phyloP scores from a whole-genome alignment of 2,329 filamentous ascomycete genomes.

The Penicillium thymicola region DNA sequence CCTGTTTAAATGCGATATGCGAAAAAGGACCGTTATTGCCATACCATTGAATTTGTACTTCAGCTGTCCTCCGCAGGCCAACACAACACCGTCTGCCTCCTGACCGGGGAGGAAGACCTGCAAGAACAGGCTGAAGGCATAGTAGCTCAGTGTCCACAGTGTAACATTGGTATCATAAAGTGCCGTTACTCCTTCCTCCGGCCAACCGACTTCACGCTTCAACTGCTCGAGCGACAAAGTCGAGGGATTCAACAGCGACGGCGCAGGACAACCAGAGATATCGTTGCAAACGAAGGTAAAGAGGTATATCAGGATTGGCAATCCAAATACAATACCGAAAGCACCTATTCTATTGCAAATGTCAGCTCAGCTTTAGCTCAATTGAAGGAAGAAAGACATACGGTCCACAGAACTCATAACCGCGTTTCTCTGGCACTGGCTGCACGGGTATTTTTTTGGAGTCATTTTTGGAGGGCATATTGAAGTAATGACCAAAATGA shows the following conservation, averaged over 20 bases:
- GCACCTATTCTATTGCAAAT: constrained; percentile 63
- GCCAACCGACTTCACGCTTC: constrained; percentile 81
- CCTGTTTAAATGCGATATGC: neutral
- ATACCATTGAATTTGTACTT: constrained; percentile 79
- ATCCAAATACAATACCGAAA: constrained; percentile 71
- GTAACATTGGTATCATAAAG: constrained; percentile 68
- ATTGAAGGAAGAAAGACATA: constrained; percentile 28
- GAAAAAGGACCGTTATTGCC: constrained; percentile 12
- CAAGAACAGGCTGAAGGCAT: constrained; percentile 69
- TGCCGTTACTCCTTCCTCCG: constrained; percentile 64
- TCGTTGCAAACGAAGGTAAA: constrained; percentile 90
- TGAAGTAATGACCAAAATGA: neutral
- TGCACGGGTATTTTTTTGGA: constrained; percentile 33
- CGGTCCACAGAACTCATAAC: constrained; percentile 50
- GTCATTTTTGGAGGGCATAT: constrained; percentile 35
- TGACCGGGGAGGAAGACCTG: constrained; percentile 73
- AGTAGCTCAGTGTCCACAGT: constrained; percentile 72
- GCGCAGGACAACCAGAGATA: constrained; percentile 82
- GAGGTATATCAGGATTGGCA: constrained; percentile 74
- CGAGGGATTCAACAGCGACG: constrained; percentile 70
- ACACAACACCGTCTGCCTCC: constrained; percentile 65
- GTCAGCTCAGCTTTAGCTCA: constrained; percentile 12
- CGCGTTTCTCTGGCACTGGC: constrained; percentile 40
- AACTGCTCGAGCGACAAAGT: constrained; percentile 68
- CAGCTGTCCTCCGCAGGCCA: constrained; percentile 68